Percentiles rank a stretch among this genome's conserved stretches.
phyloP scores from a whole-genome alignment of 305 asterid genomes.

The Solanum chacoense region DNA sequence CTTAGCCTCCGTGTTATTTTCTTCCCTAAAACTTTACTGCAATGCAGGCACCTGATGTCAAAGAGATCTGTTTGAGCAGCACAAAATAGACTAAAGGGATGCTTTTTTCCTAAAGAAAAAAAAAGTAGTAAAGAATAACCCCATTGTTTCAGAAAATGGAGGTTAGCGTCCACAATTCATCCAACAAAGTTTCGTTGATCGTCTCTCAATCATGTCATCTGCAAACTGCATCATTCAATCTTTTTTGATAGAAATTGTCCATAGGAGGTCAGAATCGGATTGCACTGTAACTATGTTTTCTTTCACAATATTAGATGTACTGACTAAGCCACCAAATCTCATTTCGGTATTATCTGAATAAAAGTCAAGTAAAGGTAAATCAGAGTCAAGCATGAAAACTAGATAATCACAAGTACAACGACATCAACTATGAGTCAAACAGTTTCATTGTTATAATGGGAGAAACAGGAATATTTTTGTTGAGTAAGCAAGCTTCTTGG shows the following conservation, averaged over 20 bases:
- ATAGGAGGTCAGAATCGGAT: conserved; percentile 73
- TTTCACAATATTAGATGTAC: conserved; percentile 65
- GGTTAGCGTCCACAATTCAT: neutral
- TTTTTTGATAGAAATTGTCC: conserved; percentile 72
- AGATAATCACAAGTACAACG: neutral
- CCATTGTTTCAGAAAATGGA: neutral
- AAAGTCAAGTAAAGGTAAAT: neutral
- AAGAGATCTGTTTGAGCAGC: neutral
- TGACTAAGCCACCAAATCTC: conserved; percentile 81
- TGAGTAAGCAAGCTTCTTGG: neutral
- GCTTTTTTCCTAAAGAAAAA: neutral
- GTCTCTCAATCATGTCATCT: neutral
- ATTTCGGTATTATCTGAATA: conserved; percentile 55
- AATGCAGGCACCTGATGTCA: neutral
- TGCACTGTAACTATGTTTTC: conserved; percentile 54
- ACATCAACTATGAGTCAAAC: neutral
- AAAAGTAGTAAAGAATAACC: neutral
- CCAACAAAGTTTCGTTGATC: neutral
- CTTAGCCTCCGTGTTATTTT: neutral
- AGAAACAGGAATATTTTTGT: neutral
- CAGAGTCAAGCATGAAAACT: conserved; percentile 1
- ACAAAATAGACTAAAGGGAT: neutral
- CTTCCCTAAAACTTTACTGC: neutral
- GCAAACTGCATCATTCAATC: conserved; percentile 9
- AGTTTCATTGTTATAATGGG: neutral